These are phyloP conservation scores for Heterobasidion irregulare DNA, from an alignment of 1,284 basidiomycete species.

Conservation along the genomic window DNA sequence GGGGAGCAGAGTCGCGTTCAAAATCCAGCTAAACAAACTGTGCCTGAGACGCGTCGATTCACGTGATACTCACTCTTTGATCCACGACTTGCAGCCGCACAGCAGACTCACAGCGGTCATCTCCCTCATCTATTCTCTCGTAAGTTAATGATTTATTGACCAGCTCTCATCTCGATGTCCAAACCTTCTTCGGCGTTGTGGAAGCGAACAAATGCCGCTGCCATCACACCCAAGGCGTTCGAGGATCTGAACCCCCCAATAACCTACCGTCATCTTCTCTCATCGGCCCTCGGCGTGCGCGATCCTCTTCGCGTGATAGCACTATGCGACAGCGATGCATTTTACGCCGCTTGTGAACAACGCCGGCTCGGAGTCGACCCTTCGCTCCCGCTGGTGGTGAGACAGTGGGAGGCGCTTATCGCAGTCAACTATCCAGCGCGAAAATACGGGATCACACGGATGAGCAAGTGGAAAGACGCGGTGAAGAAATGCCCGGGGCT, in stretches of 20 bases:
- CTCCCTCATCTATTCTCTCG: too few species aligned
- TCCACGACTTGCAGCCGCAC: too few species aligned
- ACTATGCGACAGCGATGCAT: constrained; percentile 91
- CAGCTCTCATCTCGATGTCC: background rate
- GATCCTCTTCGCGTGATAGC: constrained; percentile 76
- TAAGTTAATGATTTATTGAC: background rate
- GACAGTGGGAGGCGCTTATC: constrained; percentile 89
- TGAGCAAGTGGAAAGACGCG: constrained; percentile 75
- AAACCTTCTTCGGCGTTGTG: constrained; percentile 3
- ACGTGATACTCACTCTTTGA: too few species aligned
- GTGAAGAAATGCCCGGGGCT: constrained; percentile 83
- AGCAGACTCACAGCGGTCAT: too few species aligned
- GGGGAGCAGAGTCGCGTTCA: too few species aligned
- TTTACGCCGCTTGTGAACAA: constrained; percentile 89
- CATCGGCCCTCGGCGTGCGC: constrained; percentile 52
- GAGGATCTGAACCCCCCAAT: constrained; percentile 55
- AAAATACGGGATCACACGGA: constrained; percentile 81
- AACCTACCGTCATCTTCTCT: constrained; percentile 66
- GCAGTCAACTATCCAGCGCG: constrained; percentile 96
- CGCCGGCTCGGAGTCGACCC: constrained; percentile 70
- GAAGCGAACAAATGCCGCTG: constrained; percentile 6
- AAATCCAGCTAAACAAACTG: too few species aligned
- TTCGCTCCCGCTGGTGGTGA: constrained; percentile 78
- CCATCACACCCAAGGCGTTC: constrained; percentile 18
- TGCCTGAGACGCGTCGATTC: too few species aligned